phyloP scores from a whole-genome alignment of 352 stramenopile genomes.

The Globisporangium cederbergense region DNA sequence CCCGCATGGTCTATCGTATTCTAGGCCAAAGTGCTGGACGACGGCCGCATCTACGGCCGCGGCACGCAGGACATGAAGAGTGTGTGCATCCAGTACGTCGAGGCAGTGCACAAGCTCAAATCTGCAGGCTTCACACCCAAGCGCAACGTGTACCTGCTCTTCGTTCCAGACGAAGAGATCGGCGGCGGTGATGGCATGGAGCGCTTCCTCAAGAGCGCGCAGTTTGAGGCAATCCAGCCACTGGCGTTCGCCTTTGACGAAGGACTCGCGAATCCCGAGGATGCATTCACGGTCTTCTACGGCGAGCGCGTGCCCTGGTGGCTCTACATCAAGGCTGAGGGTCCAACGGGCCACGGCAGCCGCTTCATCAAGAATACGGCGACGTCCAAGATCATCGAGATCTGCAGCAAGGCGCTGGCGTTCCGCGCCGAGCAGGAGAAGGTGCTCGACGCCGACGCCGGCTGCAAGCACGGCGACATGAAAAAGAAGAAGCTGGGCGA shows the following conservation, averaged over 20 bases:
- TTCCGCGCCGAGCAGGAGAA: conserved; percentile 91
- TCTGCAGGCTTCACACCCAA: conserved; percentile 66
- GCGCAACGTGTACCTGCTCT: conserved; percentile 91
- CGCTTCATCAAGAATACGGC: conserved; percentile 96
- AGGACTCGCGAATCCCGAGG: conserved; percentile 87
- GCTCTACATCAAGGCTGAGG: conserved; percentile 83
- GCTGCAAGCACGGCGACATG: conserved; percentile 93
- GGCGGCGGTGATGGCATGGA: conserved; percentile 93
- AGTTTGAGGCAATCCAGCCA: conserved; percentile 80
- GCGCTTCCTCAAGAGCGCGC: conserved; percentile 74
- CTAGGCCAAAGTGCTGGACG: conserved; percentile 61
- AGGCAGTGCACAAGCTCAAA: conserved; percentile 81
- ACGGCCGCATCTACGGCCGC: conserved; percentile 89
- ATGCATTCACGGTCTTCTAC: conserved; percentile 96
- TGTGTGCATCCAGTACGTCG: conserved; percentile 95
- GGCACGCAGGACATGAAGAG: conserved; percentile 95
- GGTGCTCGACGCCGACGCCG: conserved; percentile 53
- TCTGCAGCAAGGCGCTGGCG: conserved; percentile 81
- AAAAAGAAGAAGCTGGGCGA: conserved; percentile 90
- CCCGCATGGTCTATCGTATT: background rate
- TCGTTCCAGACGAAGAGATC: conserved; percentile 94
- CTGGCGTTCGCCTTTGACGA: conserved; percentile 95
- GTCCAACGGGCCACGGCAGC: conserved; percentile 84
- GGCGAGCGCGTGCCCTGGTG: conserved; percentile 93
- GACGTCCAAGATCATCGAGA: conserved; percentile 92